A percentile compares a stretch with the other conserved stretches of the same genome.
phyloP scores from a whole-genome alignment of 2,329 filamentous ascomycete genomes.

The Trichoderma koningii region DNA sequence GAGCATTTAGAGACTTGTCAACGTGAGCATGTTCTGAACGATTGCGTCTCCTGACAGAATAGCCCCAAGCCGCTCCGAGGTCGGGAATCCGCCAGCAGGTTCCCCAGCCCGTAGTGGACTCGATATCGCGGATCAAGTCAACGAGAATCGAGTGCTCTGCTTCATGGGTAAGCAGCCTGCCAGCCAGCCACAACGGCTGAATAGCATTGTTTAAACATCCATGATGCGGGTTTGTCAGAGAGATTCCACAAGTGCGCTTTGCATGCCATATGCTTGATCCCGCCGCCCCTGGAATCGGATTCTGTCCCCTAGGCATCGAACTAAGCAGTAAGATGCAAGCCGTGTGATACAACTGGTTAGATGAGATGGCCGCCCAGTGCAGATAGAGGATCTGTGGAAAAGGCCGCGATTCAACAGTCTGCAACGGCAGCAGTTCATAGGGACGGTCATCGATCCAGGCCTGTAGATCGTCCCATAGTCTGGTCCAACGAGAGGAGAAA shows the following conservation, averaged over 20 bases:
- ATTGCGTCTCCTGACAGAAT: constrained; percentile 28
- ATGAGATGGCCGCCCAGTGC: constrained; percentile 58
- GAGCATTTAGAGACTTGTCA: not conserved
- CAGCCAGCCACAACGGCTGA: constrained; percentile 60
- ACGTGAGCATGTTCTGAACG: not conserved
- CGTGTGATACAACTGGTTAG: constrained; percentile 60
- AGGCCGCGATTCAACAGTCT: constrained; percentile 45
- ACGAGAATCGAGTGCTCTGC: constrained; percentile 45
- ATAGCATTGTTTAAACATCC: constrained; percentile 60
- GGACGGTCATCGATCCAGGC: constrained; percentile 52
- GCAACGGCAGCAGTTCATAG: constrained; percentile 48
- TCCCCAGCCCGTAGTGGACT: constrained; percentile 56
- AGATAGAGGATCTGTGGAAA: constrained; percentile 57
- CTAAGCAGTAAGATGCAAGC: constrained; percentile 55
- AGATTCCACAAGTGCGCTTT: constrained; percentile 16
- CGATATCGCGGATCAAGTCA: constrained; percentile 52
- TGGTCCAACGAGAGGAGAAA: constrained; percentile 50
- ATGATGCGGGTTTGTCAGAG: constrained; percentile 54
- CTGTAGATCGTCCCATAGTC: constrained; percentile 53
- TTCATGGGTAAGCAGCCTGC: constrained; percentile 54
- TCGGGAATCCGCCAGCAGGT: constrained; percentile 56
- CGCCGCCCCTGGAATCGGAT: not conserved
- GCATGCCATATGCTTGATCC: constrained; percentile 56
- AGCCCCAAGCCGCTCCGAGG: constrained; percentile 48
- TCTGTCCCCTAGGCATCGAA: constrained; percentile 33